Evolutionary conservation across 306 rosid species (phyloP), one percentile per base, ranked within the genome.

Genomic region (Senna siamea): DNA sequence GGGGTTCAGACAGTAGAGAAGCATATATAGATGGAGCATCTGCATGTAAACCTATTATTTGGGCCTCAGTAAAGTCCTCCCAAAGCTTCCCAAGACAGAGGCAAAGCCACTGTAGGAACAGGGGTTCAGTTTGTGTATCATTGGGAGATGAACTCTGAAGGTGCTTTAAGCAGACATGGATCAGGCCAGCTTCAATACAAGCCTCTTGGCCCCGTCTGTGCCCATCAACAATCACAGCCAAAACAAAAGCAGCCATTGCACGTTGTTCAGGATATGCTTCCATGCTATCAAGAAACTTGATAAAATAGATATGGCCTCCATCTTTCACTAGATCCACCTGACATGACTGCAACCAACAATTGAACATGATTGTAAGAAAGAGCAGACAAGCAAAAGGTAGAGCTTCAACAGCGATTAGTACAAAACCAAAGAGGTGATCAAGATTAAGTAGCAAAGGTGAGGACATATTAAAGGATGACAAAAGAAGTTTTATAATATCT

Each of bases 91-190:
- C 99, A 76, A 92, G 79, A 86, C 99, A 95, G 30, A 95, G 96
- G 79, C 99, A 95, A 79, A 92, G 96, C 99, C 99, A 95, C 78
- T 92, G 99, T 83, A 95, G 99, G 88, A 95, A 90, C 73, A 87
- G 85, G 70, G 99, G 98, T 81, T 95, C 99, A 38, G 89, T 86
- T 72, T 90, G 97, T 43, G 87, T 74, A 73, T 92, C 99, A 79
- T 71, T 90, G 78, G 96, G 89, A 73, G 89, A 80, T 79, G 97
- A 87, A 83, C 89, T 85, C 82, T 86, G 98, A 69, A 95, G 98
- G 76, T 90, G 92, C 82, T 79, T 90, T 86, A 95, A 87, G 88
- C 99, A 95, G 63, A 95, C 89, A 70, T 83, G 89, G 68, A 90
- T 87, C 67, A 95, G 56, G 75, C 86, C 90, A 54, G 90, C 92